Evolutionary conservation across 305 asterid species (phyloP), one percentile per base, ranked within the genome.

Genomic region (Vinca major): DNA sequence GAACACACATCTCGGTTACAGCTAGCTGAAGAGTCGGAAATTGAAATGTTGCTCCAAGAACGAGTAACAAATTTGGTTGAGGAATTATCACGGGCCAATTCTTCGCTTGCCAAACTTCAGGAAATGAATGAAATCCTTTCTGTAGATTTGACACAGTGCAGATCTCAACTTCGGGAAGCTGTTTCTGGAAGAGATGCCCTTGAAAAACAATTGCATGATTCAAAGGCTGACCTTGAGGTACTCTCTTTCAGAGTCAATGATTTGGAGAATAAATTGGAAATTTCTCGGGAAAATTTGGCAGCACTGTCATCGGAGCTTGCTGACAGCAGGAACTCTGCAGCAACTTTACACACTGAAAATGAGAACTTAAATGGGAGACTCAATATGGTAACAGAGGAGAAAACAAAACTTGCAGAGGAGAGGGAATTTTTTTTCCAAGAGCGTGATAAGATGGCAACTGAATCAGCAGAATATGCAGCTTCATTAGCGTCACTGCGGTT

Each of bases 211-310:
- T 82, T 87, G 75, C 71, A 75, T 69, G 67, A 73, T 72, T 88
- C 97, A 56, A 88, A 81, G 71, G 78, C 71, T 48, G 88, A 87
- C 79, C 76, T 79, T 79, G 86, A 80, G 72, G 88, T 63, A 37
- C 73, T 81, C 73, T 79, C 87, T 79, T 81, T 82, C 74, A 78
- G 82, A 77, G 80, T 82, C 70, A 73, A 80, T 78, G 88, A 83
- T 67, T 81, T 91, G 84, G 90, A 85, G 84, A 81, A 68, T 78
- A 82, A 83, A 56, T 78, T 94, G 61, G 93, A 85, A 69, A 75
- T 65, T 72, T 74, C 90, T 5, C 86, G 82, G 75, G 88, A 68
- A 70, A 88, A 86, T 73, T 69, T 84, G 81, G 86, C 91, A 70
- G 81, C 71, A 85, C 74, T 89, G 75, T 75, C 86, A 40, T 74